Evolutionary conservation across 78 protist genomes (phyloP), one percentile per base, ranked within the genome.

Genomic region (Dictyostelium firmibasis): DNA sequence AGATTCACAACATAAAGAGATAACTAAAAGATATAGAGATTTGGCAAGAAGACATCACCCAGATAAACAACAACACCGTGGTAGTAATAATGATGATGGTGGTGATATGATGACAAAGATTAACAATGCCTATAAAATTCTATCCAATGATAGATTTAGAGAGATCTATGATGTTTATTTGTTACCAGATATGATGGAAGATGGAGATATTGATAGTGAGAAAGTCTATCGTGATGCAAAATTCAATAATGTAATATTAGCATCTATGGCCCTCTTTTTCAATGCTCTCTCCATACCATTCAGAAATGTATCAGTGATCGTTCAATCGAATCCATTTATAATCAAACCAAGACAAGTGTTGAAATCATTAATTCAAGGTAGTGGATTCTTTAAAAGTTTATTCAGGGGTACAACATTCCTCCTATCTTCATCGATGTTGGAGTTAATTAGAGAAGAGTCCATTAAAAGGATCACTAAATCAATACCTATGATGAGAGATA

Each of bases 31-130:
- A 2, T 85, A 72, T 72, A 69, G 91, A 47, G 47, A 44, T 29
- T 44, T 85, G 10, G 91, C 91, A 50, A 69, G 25, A 44, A n/a
- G 33, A 33, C 76, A 85, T 72, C 91, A 85, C 47, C 91, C 91
- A 29, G 91, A 85, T 23, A 85, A 85, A 78, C 36, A 72, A 27
- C 31, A 67, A 14, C 31, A 29, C 3, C n/a, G 27, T 67, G 75
- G 75, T 7, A 27, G 10, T 67, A 11, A 8, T 6, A 47, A 8
- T 0, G 16, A 35, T 23, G 53, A 20, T n/a, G 91, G 83, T 10
- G 35, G 38, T 25, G 81, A 69, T 74, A 27, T 27, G 50, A 72
- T 85, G 81, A 44, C 78, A 29, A 78, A 85, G 13, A 50, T 85
- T 57, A 85, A 85, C 50, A 69, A 44, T 25, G 91, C 91, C 2